Conservation (phyloP, 495 filamentous ascomycete species). For the Hyaloscypha hepaticicola region DNA sequence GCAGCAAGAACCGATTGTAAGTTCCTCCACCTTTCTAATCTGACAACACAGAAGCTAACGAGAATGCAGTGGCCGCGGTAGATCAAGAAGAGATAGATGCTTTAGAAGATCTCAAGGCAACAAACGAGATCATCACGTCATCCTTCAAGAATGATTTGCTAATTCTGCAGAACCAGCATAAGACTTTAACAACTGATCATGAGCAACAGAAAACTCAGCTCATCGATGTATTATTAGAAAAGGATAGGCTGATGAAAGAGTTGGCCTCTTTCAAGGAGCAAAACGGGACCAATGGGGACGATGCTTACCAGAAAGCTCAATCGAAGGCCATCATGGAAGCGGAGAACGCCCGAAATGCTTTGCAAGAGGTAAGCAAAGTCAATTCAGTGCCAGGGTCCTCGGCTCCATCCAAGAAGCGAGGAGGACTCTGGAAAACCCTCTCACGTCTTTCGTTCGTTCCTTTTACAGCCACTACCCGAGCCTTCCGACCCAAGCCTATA, state of each 20-base stretch:
- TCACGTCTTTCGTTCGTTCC: not conserved
- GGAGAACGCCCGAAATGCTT: constrained; percentile 9
- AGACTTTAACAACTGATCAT: constrained; percentile 41
- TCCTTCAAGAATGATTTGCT: constrained; percentile 53
- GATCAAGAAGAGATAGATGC: constrained; percentile 47
- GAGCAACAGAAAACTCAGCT: constrained; percentile 53
- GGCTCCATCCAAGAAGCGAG: not conserved
- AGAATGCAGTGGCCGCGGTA: constrained; percentile 43
- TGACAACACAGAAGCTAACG: constrained; percentile 29
- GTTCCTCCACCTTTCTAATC: constrained; percentile 18
- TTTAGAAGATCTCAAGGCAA: constrained; percentile 50
- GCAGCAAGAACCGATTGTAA: constrained; percentile 37
- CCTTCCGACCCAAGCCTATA: not conserved
- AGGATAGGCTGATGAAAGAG: constrained; percentile 53
- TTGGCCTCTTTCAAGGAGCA: constrained; percentile 28
- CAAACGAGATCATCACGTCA: constrained; percentile 50
- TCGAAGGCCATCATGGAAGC: not conserved
- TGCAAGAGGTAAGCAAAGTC: constrained; percentile 28
- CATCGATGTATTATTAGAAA: constrained; percentile 48
- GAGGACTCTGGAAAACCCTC: not conserved
- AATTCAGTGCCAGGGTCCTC: not conserved
- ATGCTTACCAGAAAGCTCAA: constrained; percentile 2
- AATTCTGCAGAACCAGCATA: constrained; percentile 43
- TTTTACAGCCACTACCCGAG: not conserved
- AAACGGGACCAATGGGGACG: not conserved